Percentiles rank a stretch among this genome's conserved stretches.
These are phyloP conservation scores for Mytilinidion resinicola DNA, from an alignment of 495 filamentous ascomycete species.

Conservation along the genomic window DNA sequence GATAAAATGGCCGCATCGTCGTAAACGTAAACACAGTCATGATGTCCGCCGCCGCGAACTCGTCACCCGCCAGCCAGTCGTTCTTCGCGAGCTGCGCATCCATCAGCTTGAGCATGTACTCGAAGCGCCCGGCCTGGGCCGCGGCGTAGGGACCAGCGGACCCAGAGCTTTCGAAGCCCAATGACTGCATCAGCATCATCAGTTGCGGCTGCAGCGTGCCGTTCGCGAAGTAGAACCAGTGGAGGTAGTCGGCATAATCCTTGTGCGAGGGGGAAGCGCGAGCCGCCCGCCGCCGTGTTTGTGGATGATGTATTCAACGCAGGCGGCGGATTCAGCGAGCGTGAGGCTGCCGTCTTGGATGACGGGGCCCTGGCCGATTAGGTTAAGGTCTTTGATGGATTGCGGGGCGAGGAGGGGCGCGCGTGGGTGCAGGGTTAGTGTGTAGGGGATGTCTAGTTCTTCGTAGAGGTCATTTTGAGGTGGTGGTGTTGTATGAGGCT, in stretches of 20 bases:
- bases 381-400: conserved; percentile 31
- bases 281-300: conserved; percentile 43
- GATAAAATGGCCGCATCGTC: conserved; percentile 46
- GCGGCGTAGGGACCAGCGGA: too few relatives aligned
- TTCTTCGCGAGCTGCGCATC: conserved; percentile 42
- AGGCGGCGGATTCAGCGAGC: conserved; percentile 49
- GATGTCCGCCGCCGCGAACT: conserved; percentile 56
- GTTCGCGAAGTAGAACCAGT: conserved; percentile 55
- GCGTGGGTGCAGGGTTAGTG: conserved; percentile 45
- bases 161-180: too few relatives aligned
- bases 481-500: too few relatives aligned
- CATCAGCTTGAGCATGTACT: conserved; percentile 32
- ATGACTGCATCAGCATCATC: conserved; percentile 24
- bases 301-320: conserved; percentile 50
- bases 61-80: conserved; percentile 49
- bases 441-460: conserved; percentile 50
- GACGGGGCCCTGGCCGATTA: conserved; percentile 46
- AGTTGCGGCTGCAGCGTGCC: conserved; percentile 45
- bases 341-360: conserved; percentile 46
- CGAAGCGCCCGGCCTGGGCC: not conserved
- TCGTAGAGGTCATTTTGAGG: too few relatives aligned
- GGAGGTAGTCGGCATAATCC: conserved; percentile 48
- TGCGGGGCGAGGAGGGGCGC: conserved; percentile 46
- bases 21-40: conserved; percentile 50
- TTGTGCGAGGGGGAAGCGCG: conserved; percentile 38